Percentiles rank a stretch among this genome's conserved stretches.
These are phyloP conservation scores for Rubus parviflorus DNA, from an alignment of 306 rosid species.

Conservation along the genomic window DNA sequence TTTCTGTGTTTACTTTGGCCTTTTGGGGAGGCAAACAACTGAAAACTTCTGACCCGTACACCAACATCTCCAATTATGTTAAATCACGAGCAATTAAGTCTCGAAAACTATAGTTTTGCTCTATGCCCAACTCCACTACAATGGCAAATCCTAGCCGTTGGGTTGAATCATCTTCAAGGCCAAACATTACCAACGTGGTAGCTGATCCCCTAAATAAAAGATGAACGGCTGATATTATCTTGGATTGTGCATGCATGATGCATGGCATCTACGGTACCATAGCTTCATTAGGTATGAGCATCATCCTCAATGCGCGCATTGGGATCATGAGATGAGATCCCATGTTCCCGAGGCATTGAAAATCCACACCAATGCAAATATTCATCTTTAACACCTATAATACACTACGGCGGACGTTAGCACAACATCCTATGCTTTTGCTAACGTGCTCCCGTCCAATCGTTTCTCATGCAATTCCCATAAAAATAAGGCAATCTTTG, in stretches of 20 bases:
- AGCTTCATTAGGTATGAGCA: not conserved
- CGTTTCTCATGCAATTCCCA: not conserved
- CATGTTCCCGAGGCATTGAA: not conserved
- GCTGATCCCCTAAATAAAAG: too few relatives aligned
- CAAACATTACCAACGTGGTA: too few relatives aligned
- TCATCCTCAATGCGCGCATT: conserved; percentile 14
- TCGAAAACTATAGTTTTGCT: too few relatives aligned
- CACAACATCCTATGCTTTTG: not conserved
- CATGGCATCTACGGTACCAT: not conserved
- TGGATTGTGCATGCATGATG: not conserved
- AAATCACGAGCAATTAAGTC: too few relatives aligned
- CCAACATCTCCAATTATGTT: too few relatives aligned
- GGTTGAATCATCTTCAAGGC: too few relatives aligned
- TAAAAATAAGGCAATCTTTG: not conserved
- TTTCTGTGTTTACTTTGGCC: too few relatives aligned
- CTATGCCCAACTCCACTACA: too few relatives aligned
- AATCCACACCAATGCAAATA: not conserved
- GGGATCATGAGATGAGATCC: conserved; percentile 20
- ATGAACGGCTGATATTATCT: not conserved
- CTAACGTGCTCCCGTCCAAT: not conserved
- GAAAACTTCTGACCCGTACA: too few relatives aligned
- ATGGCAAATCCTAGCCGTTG: too few relatives aligned
- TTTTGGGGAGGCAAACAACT: too few relatives aligned
- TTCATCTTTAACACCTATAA: too few relatives aligned
- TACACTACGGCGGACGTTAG: not conserved